These are phyloP conservation scores for Tetrapisispora namnaoensis DNA, from an alignment of 805 yeast species.

Conservation along the genomic window DNA sequence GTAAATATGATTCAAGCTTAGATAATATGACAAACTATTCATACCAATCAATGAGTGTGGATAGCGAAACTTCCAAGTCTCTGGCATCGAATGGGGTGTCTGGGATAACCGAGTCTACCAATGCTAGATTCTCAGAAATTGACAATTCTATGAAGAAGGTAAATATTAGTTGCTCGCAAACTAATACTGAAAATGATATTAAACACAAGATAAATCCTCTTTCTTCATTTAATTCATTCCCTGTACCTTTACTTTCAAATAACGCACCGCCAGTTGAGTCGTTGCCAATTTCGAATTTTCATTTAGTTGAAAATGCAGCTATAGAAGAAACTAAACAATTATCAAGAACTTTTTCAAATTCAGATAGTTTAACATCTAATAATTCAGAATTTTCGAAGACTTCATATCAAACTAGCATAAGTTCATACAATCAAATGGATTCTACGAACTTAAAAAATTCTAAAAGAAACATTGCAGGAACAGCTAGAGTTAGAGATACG, in stretches of 20 bases:
- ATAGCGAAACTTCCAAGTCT: too few species aligned
- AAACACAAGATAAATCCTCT: slow-evolving; percentile 9
- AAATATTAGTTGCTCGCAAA: background rate
- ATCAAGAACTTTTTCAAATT: slow-evolving; percentile 10
- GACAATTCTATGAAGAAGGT: background rate
- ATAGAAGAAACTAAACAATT: background rate
- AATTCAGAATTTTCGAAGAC: slow-evolving; percentile 22
- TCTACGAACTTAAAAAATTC: background rate
- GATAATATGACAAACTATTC: slow-evolving; percentile 3
- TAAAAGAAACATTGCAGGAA: background rate
- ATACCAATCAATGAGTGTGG: background rate
- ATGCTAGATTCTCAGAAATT: background rate
- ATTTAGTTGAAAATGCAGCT: background rate
- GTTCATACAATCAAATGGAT: slow-evolving; percentile 4
- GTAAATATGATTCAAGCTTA: background rate
- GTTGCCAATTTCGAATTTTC: background rate
- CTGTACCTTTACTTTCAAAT: slow-evolving; percentile 2
- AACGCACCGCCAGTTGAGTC: background rate
- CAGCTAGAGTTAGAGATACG: background rate
- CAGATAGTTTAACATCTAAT: slow-evolving; percentile 14
- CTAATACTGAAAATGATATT: background rate
- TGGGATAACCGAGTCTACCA: background rate
- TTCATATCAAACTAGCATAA: slow-evolving; percentile 14
- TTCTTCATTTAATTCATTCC: slow-evolving; percentile 18
- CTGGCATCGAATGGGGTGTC: background rate